A percentile compares a stretch with the other conserved stretches of the same genome.
phyloP scores from a whole-genome alignment of 169 alveolate species.

The Plasmodium sp. region DNA sequence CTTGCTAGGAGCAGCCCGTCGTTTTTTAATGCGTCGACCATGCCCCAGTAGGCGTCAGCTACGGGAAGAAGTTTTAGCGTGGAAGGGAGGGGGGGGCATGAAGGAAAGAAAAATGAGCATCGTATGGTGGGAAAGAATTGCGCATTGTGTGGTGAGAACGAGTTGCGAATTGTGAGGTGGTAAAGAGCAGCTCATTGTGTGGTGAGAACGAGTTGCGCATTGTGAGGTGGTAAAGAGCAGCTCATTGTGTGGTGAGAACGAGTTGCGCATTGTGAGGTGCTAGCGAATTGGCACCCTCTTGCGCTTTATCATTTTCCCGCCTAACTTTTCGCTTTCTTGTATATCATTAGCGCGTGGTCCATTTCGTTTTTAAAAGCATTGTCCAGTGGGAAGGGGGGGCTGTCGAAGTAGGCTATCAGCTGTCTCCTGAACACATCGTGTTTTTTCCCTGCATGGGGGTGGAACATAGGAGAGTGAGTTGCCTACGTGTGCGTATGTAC shows the following conservation, averaged over 20 bases:
- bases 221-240: not conserved
- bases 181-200: not conserved
- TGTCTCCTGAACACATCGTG: conserved; percentile 45
- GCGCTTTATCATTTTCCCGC: not conserved
- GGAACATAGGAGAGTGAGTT: not conserved
- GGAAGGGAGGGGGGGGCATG: not conserved
- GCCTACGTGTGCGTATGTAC: not conserved
- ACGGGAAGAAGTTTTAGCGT: not conserved
- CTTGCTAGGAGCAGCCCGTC: conserved; percentile 54
- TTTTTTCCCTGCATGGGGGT: conserved; percentile 18
- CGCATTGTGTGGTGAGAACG: not conserved
- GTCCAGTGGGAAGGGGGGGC: conserved; percentile 38
- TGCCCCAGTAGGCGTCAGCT: conserved; percentile 64
- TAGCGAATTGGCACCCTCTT: not conserved
- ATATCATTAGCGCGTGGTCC: conserved; percentile 59
- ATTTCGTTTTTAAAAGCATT: conserved; percentile 37
- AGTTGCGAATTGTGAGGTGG: not conserved
- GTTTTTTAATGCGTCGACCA: conserved; percentile 36
- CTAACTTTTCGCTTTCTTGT: conserved; percentile 66
- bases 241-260: not conserved
- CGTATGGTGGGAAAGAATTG: not conserved
- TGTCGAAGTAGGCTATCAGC: conserved; percentile 11
- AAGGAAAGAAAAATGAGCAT: not conserved
- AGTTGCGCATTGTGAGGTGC: not conserved
- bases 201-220: not conserved